Evolutionary conservation across 2,329 filamentous ascomycete species (phyloP), one percentile per base, ranked within the genome.

Genomic region (Verticillium alfalfae): DNA sequence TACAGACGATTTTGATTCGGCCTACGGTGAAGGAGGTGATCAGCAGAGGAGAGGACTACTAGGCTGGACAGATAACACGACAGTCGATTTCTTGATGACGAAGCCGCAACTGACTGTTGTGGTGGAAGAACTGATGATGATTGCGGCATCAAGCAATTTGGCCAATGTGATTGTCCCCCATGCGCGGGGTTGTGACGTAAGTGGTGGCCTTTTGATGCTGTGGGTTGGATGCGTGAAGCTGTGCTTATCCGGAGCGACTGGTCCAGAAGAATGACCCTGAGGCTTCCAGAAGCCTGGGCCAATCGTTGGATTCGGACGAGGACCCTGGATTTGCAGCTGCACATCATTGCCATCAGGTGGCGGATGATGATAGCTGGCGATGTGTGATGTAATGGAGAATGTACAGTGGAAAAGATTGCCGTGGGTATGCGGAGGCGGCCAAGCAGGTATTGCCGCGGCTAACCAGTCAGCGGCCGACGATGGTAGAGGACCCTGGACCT

Each of bases 11-110:
- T 68, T 75, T 94, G 66, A 85, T 94, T 65, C 83, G 90, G 69
- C 90, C 90, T 60, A 93, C 82, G 63, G 89, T 93, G 61, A 96
- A 96, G 82, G 92, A 96, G 79, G 88, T 96, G 67, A 89, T 96
- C 70, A 93, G 89, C 75, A 87, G 91, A 65, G 92, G 92, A 66
- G 90, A 95, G 60, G 92, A 96, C 73, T 96, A 92, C 74, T 96
- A 85, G 65, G 58, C 49, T 52, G 56, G 37, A 58, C 22, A 18
- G 22, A 18, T 18, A 52, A 57, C 54, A 54, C 58, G 41, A 56
- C 4, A 60, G 38, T 55, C 59, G 31, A 34, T 18, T 52, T 31
- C 26, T 31, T 7, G n/a, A 22, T 52, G 45, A 52, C n/a, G 45
- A 52, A 18, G 5, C 45, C n/a, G 18, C 18, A 52, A 22, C n/a